Evolutionary conservation across 805 yeast species (phyloP).

Genomic region (Cyberlindnera bimundalis): DNA sequence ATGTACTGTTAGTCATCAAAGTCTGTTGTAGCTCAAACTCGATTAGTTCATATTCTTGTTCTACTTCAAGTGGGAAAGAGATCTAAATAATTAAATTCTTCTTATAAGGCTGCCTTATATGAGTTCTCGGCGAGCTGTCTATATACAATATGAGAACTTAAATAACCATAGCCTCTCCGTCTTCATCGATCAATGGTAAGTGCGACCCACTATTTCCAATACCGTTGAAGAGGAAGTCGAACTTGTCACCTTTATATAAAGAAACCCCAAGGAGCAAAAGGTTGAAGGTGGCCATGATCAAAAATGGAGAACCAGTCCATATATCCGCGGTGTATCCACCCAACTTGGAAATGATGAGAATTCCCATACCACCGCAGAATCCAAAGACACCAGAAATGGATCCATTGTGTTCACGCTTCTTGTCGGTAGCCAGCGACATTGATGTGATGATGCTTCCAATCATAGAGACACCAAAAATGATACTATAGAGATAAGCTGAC

Average conservation of each 20-base stretch:
- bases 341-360: constrained; percentile 51
- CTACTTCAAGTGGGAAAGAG: too few species aligned
- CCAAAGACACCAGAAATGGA: constrained; percentile 66
- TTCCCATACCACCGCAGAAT: constrained; percentile 68
- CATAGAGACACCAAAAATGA: constrained; percentile 56
- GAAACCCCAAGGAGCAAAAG: constrained; percentile 23
- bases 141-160: too few species aligned
- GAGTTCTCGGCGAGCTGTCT: too few species aligned
- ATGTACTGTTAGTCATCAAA: constrained; percentile 21
- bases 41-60: too few species aligned
- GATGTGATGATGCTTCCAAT: constrained; percentile 61
- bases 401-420: constrained; percentile 48
- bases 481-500: constrained; percentile 34
- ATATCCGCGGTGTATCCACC: constrained; percentile 61
- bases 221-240: constrained; percentile 12
- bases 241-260: constrained; percentile 20
- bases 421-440: constrained; percentile 55
- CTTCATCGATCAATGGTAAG: constrained; percentile 1
- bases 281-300: constrained; percentile 45
- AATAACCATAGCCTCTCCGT: constrained; percentile 4
- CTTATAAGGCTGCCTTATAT: too few species aligned
- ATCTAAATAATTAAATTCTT: too few species aligned
- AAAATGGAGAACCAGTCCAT: constrained; percentile 58
- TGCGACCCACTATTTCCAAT: neutral
- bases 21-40: constrained; percentile 2